Evolutionary conservation across 371 early-diverging fungal genomes (phyloP), one percentile per base, ranked within the genome.

Genomic region (Mortierella sp.): DNA sequence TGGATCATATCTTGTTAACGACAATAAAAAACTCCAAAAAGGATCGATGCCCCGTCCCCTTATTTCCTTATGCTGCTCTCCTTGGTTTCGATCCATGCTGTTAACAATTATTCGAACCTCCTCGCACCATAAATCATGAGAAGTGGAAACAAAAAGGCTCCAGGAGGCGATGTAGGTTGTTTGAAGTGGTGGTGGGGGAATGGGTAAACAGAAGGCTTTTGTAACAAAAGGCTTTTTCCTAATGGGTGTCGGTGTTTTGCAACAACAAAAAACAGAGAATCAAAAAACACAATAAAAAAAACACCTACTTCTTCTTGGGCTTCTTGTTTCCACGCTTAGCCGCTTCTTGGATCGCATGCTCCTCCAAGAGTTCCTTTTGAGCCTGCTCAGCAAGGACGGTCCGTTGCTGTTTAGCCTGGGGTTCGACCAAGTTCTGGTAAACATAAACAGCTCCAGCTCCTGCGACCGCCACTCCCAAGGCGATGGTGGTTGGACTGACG

Each of bases 301-400:
- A 26, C 44, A 44, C 85, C 77, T 86, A 82, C 86, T 82, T 86
- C 55, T 86, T 82, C 78, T 86, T 86, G 16, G 82, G 72, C 48
- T 82, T 86, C 63, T 77, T 80, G 75, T 57, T 80, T 72, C 77
- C 86, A 48, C 86, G 86, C 85, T 85, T 85, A 48, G 75, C 50
- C 54, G 77, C 50, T 45, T 77, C 50, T 45, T 77, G 70, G 48
- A 16, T 74, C 76, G 82, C 86, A 45, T 86, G 86, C 68, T 86
- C 86, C 6, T 82, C 82, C 73, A 86, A 28, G 68, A 86, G 86
- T 50, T 50, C 50, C 50, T 50, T 50, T 50, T 86, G 82, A 31
- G 80, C 82, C 58, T 82, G 86, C 55, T 86, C 86, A 13, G 86
- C 86, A n/a, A 80, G 60, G 42, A 78, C 10, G 44, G 82, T 78